Percentiles rank a stretch among this genome's conserved stretches.
These are phyloP conservation scores for Gamsiella multidivaricata DNA, from an alignment of 192 early-diverging fungal genomes.

Conservation along the genomic window DNA sequence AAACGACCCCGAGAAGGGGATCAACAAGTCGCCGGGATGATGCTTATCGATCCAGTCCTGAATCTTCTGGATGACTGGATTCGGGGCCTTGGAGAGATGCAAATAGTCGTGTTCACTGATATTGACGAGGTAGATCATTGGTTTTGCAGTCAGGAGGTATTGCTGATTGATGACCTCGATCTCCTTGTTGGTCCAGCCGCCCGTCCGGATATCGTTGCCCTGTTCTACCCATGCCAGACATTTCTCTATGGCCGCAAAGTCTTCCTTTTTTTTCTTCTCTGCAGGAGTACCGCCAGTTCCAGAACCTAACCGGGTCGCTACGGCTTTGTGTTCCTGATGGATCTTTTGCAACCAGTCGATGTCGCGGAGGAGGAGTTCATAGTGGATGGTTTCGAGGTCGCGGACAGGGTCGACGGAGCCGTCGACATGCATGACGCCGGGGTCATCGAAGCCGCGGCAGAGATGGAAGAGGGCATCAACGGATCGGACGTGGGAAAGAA, in stretches of 20 bases:
- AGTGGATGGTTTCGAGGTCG: constrained; percentile 83
- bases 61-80: constrained; percentile 65
- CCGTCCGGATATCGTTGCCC: constrained; percentile 76
- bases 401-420: constrained; percentile 76
- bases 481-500: constrained; percentile 79
- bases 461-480: constrained; percentile 71
- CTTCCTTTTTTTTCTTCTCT: constrained; percentile 51
- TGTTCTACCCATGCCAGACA: constrained; percentile 56
- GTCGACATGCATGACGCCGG: constrained; percentile 71
- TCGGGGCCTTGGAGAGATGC: constrained; percentile 36
- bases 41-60: constrained; percentile 77
- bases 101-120: constrained; percentile 75
- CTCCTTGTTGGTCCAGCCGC: constrained; percentile 73
- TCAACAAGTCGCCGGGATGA: constrained; percentile 71
- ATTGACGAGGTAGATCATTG: constrained; percentile 80
- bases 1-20: constrained; percentile 76
- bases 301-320: constrained; percentile 53
- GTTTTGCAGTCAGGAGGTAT: constrained; percentile 83
- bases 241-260: constrained; percentile 45
- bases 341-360: constrained; percentile 50
- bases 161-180: constrained; percentile 77
- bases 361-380: constrained; percentile 82
- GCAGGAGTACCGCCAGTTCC: constrained; percentile 21
- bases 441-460: constrained; percentile 80
- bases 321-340: constrained; percentile 62